Conservation (phyloP, 768 basidiomycete species). For the Pleurotus tuoliensis region DNA sequence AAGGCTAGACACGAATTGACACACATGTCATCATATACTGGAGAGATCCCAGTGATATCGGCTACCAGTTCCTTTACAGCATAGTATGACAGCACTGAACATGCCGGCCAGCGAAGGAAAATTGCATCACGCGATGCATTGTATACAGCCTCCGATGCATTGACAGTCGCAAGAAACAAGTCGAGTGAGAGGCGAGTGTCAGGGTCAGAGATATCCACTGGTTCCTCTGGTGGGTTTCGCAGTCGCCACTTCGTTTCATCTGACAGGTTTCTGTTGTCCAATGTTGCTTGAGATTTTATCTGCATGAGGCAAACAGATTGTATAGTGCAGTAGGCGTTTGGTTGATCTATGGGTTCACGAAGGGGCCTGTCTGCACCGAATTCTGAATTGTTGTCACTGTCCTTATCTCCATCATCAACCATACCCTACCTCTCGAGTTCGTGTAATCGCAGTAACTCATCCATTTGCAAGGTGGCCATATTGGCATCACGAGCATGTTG, state of each 20-base stretch:
- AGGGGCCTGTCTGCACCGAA: slow-evolving; percentile 9
- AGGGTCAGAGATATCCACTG: slow-evolving; percentile 11
- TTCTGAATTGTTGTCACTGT: not conserved
- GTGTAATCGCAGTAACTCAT: not conserved
- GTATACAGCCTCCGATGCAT: slow-evolving; percentile 24
- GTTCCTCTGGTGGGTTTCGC: slow-evolving; percentile 12
- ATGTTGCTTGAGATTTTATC: slow-evolving; percentile 9
- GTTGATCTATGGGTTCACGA: slow-evolving; percentile 14
- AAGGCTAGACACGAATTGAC: slow-evolving; percentile 36
- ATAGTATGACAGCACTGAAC: slow-evolving; percentile 11
- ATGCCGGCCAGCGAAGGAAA: slow-evolving; percentile 14
- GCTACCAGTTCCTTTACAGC: slow-evolving; percentile 1
- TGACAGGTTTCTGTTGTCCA: slow-evolving; percentile 14
- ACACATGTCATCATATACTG: slow-evolving; percentile 38
- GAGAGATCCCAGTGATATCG: slow-evolving; percentile 24
- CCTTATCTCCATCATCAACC: not conserved
- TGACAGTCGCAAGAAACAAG: slow-evolving; percentile 18
- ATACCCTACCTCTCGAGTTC: not conserved
- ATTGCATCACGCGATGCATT: slow-evolving; percentile 15
- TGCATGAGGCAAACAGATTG: slow-evolving; percentile 7
- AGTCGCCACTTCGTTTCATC: slow-evolving; percentile 7
- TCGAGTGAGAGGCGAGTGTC: slow-evolving; percentile 19
- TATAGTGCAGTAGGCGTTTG: slow-evolving; percentile 7
- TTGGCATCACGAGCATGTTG: not conserved
- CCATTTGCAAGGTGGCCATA: not conserved